Base-by-base conservation (phyloP, 371 early-diverging fungal genomes). In the Mucor indicus region DNA sequence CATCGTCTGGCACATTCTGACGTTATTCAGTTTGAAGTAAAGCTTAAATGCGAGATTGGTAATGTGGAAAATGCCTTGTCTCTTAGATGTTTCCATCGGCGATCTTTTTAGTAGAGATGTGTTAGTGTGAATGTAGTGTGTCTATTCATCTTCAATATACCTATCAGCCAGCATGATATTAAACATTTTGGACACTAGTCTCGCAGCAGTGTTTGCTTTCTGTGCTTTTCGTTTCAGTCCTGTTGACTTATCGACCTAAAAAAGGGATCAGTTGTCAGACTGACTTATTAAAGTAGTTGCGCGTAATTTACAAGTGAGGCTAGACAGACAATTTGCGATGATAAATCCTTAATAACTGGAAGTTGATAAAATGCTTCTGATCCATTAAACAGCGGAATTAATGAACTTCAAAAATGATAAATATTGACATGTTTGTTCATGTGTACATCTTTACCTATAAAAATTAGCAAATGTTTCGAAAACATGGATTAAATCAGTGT, bases 41-140 rank as follows among this genome's bases (percentile, higher is more conserved):
- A 74, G 63, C 36, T 72, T 75, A 32, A 82, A 77, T 4, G 73
- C 72, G 9, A 77, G 67, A 38, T 82, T 82, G 7, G 80, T 77
- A 9, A 80, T 41, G 35, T 73, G 70, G 15, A 71, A 69, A 1
- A 82, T 74, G 0, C 76, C 76, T 33, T 59, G 59, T 21, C 69
- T 66, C 43, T 81, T 81, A 0, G 82, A 77, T 11, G 49, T 48
- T 24, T 72, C 64, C 11, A 71, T 48, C 9, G 67, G 57, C 19
- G 60, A 48, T 52, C 62, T 57, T 30, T 24, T 33, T n/a, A 23
- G 37, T 39, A 6, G 11, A 33, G n/a, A 33, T 33, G n/a, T 32
- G 17, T 40, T 27, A 19, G 24, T 41, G n/a, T n/a, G n/a, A n/a
- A n/a, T n/a, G n/a, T n/a, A n/a, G n/a, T n/a, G n/a, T n/a, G n/a